Evolutionary conservation across 345 rosid species (phyloP), one percentile per base, ranked within the genome.

Genomic region (Eucalyptus marginata): DNA sequence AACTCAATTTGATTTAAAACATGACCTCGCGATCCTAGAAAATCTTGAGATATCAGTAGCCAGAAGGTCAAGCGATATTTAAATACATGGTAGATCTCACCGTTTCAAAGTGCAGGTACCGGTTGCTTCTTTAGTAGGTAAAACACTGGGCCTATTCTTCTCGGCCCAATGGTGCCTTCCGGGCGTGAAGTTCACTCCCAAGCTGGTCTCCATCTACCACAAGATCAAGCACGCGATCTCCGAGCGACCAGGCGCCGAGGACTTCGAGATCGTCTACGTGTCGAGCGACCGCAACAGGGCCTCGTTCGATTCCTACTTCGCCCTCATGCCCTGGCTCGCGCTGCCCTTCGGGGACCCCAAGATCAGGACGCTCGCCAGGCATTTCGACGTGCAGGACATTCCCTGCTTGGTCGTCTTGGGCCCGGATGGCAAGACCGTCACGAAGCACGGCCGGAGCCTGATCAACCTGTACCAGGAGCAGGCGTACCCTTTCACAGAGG

Each of bases 81-180:
- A 40, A 20, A 76, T 24, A 20, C 83, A 40, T 6, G 83, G 46
- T 40, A 20, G 29, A 40, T 18, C 83, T 76, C 47, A 76, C 47
- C 3, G 83, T 76, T 76, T 76, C 83, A 40, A 76, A 76, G 88
- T 89, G 92, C 92, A 95, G 97, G 93, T 93, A 24, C 87, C 92
- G 3, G 91, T 95, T 86, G 89, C 92, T 33, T 92, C 94, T 17
- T 84, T 95, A 90, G 89, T 89, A 12, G 96, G 95, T 14, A 93
- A 93, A 90, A 93, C 95, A 8, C 50, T 93, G 33, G 97, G 97
- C 36, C 90, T 95, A 24, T 93, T 92, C 89, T 93, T 95, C 92
- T 94, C 97, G 4, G 93, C 94, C 4, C 90, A 93, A n/a, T 94
- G 97, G 97, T 92, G 97, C 86, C 86, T 91, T 25, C 97, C 97